phyloP scores from a whole-genome alignment of 306 rosid genomes.

The Rosa multiflora region DNA sequence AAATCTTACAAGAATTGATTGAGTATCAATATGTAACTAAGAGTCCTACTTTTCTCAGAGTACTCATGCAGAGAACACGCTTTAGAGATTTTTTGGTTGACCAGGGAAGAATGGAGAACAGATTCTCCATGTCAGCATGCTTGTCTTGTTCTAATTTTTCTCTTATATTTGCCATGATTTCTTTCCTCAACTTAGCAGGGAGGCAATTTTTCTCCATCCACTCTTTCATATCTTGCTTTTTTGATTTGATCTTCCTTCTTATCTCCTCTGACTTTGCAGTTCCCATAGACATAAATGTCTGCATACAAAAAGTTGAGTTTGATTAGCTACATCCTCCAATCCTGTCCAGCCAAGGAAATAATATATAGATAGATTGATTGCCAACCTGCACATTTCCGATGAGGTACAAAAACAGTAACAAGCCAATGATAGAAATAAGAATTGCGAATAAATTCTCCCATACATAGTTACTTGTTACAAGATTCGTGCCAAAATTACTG shows the following conservation, averaged over 20 bases:
- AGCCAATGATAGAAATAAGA: slow-evolving; percentile 30
- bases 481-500: slow-evolving; percentile 38
- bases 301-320: not conserved
- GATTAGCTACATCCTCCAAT: not conserved
- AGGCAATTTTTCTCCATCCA: slow-evolving; percentile 27
- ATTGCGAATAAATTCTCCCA: slow-evolving; percentile 38
- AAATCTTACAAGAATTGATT: not conserved
- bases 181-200: slow-evolving; percentile 10
- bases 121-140: slow-evolving; percentile 26
- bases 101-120: slow-evolving; percentile 65
- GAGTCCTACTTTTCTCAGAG: slow-evolving; percentile 54
- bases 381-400: slow-evolving; percentile 45
- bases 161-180: slow-evolving; percentile 16
- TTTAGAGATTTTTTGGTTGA: slow-evolving; percentile 62
- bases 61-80: slow-evolving; percentile 61
- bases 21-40: not conserved
- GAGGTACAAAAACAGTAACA: slow-evolving; percentile 36
- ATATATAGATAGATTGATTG: not conserved
- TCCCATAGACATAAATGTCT: slow-evolving; percentile 68
- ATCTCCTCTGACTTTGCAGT: slow-evolving; percentile 70
- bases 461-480: slow-evolving; percentile 24
- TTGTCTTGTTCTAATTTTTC: slow-evolving; percentile 19
- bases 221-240: slow-evolving; percentile 22
- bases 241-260: slow-evolving; percentile 33
- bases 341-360: not conserved